Evolutionary conservation across 1,284 basidiomycete genomes (phyloP).

Genomic region (Coniferiporia weirii): DNA sequence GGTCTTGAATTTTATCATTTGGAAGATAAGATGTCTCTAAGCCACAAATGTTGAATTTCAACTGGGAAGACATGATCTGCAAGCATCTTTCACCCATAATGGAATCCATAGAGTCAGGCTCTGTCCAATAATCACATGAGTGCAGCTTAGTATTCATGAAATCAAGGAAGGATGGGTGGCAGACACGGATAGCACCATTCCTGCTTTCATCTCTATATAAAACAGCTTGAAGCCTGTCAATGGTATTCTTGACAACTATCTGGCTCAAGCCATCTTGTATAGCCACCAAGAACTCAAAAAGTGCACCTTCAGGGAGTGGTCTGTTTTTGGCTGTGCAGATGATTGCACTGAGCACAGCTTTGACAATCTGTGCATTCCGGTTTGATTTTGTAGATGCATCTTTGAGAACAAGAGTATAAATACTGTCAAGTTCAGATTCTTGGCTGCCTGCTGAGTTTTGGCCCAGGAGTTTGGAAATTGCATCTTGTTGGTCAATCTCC

Average conservation of each 20-base stretch:
- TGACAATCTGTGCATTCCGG: neutral
- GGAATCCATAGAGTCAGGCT: neutral
- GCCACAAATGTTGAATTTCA: slow-evolving; percentile 31
- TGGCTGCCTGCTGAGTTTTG: neutral
- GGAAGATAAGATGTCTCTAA: slow-evolving; percentile 25
- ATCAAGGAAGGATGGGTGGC: slow-evolving; percentile 8
- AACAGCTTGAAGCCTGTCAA: neutral
- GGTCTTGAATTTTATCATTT: slow-evolving; percentile 22
- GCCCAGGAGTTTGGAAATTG: neutral
- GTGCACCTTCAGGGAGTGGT: neutral
- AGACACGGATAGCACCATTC: slow-evolving; percentile 1
- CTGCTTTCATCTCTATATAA: neutral
- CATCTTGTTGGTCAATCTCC: neutral
- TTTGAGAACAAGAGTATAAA: neutral
- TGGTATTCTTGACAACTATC: neutral
- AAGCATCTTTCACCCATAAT: neutral
- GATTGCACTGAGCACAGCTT: neutral
- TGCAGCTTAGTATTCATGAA: neutral
- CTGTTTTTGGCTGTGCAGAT: neutral
- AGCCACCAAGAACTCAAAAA: neutral
- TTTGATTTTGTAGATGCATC: neutral
- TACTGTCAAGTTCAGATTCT: neutral
- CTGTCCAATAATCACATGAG: neutral
- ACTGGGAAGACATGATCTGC: slow-evolving; percentile 20
- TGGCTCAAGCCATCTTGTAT: neutral